Evolutionary conservation across 805 yeast genomes (phyloP).

Genomic region (Blastobotrys americana): DNA sequence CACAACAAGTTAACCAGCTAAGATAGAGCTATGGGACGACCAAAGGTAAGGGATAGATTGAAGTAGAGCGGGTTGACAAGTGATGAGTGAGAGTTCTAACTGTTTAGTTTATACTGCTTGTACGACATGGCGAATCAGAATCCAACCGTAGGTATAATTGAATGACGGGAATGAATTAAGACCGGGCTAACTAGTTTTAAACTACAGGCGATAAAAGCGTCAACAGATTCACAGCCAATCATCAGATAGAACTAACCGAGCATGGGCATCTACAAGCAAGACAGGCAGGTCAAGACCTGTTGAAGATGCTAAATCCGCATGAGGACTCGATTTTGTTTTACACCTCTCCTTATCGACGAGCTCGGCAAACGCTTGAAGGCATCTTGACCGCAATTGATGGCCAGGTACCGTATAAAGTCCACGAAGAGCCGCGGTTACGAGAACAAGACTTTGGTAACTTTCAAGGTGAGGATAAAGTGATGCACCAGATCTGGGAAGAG

Average conservation of each 20-base stretch:
- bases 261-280: slow-evolving; percentile 49
- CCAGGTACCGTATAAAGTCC: slow-evolving; percentile 44
- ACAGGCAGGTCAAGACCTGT: slow-evolving; percentile 31
- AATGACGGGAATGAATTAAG: too few species aligned
- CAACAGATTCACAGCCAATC: slow-evolving; percentile 73
- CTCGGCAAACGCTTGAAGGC: slow-evolving; percentile 76
- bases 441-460: slow-evolving; percentile 96
- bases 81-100: background rate
- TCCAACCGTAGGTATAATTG: slow-evolving; percentile 48
- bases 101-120: slow-evolving; percentile 58
- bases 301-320: slow-evolving; percentile 36
- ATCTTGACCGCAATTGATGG: slow-evolving; percentile 49
- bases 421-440: slow-evolving; percentile 86
- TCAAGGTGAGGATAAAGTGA: slow-evolving; percentile 61
- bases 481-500: slow-evolving; percentile 77
- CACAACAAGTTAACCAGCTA: too few species aligned
- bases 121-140: slow-evolving; percentile 90
- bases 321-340: slow-evolving; percentile 58
- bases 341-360: slow-evolving; percentile 80
- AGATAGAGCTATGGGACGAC: slow-evolving; percentile 37
- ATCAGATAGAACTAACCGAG: slow-evolving; percentile 63
- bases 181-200: background rate
- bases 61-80: too few species aligned
- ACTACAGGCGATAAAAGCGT: slow-evolving; percentile 59
- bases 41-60: slow-evolving; percentile 33